Evolutionary conservation across 2,329 filamentous ascomycete species (phyloP).

Genomic region (Nemania abortiva): DNA sequence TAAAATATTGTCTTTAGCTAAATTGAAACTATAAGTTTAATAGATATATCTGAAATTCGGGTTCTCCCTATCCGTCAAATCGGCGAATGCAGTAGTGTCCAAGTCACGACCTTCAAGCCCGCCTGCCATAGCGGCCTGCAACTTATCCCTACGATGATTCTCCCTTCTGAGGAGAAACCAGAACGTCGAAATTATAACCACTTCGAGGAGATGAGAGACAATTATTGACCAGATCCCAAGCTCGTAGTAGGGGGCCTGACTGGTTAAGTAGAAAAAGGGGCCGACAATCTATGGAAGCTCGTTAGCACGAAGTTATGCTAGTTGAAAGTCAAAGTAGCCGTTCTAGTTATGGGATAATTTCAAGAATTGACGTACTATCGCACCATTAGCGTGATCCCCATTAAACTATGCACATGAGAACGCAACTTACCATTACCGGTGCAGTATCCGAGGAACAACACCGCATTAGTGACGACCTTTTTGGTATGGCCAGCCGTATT

Average conservation of each 20-base stretch:
- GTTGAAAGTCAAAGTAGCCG: not conserved
- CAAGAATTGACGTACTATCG: slow-evolving; percentile 24
- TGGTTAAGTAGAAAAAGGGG: slow-evolving; percentile 65
- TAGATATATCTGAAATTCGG: slow-evolving; percentile 57
- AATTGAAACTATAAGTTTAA: slow-evolving; percentile 36
- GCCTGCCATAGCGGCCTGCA: slow-evolving; percentile 52
- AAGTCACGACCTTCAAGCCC: slow-evolving; percentile 61
- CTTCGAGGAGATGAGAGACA: slow-evolving; percentile 65
- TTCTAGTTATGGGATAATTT: not conserved
- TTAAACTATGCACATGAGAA: not conserved
- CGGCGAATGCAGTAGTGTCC: slow-evolving; percentile 62
- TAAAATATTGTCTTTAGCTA: too few relatives aligned
- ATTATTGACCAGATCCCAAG: slow-evolving; percentile 70
- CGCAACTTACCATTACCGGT: slow-evolving; percentile 57
- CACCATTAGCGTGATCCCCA: not conserved
- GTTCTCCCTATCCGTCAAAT: slow-evolving; percentile 67
- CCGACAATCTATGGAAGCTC: slow-evolving; percentile 56
- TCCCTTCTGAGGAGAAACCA: slow-evolving; percentile 61
- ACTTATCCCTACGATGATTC: slow-evolving; percentile 62
- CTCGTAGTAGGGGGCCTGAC: slow-evolving; percentile 62
- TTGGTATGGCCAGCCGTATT: slow-evolving; percentile 67
- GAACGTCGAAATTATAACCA: slow-evolving; percentile 60
- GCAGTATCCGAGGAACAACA: slow-evolving; percentile 66
- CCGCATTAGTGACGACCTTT: slow-evolving; percentile 69
- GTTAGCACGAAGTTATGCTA: slow-evolving; percentile 23